Evolutionary conservation across 768 basidiomycete genomes (phyloP).

Genomic region (Kwoniella dejecticola): DNA sequence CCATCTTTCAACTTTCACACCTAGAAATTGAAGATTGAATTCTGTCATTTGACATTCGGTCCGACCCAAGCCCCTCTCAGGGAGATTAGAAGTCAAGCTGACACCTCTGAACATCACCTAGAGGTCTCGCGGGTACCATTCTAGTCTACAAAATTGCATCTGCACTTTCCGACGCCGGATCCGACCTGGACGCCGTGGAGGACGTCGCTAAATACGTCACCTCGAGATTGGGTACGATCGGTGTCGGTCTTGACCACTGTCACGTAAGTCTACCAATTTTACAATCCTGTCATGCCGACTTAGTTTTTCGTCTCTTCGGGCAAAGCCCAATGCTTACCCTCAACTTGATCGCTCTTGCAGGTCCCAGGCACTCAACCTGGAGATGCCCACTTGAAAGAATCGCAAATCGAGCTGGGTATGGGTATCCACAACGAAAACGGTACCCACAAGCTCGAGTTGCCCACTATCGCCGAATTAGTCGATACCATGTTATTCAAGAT

Average conservation of each 20-base stretch:
- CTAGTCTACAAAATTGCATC: slow-evolving; percentile 58
- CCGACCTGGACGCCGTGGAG: slow-evolving; percentile 53
- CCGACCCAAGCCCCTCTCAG: too few species aligned
- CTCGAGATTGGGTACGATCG: slow-evolving; percentile 54
- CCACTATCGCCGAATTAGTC: slow-evolving; percentile 51
- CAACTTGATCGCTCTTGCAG: too few species aligned
- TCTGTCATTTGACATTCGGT: too few species aligned
- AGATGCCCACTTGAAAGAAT: slow-evolving; percentile 52
- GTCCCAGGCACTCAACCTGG: slow-evolving; percentile 55
- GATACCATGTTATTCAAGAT: slow-evolving; percentile 53
- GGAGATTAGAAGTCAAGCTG: neutral
- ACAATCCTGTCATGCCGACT: neutral
- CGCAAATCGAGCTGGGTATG: slow-evolving; percentile 56
- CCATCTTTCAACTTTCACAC: neutral
- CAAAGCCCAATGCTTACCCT: too few species aligned
- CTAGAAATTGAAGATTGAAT: too few species aligned
- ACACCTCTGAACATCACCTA: neutral
- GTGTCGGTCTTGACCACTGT: slow-evolving; percentile 57
- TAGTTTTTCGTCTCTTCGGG: neutral
- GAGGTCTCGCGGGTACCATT: slow-evolving; percentile 57
- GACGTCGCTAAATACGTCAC: slow-evolving; percentile 49
- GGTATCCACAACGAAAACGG: slow-evolving; percentile 60
- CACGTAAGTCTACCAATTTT: slow-evolving; percentile 42
- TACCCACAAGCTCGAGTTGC: slow-evolving; percentile 52
- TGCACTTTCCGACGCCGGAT: slow-evolving; percentile 54